These are phyloP conservation scores for Carallia brachiata DNA, from an alignment of 345 rosid species.

Conservation along the genomic window DNA sequence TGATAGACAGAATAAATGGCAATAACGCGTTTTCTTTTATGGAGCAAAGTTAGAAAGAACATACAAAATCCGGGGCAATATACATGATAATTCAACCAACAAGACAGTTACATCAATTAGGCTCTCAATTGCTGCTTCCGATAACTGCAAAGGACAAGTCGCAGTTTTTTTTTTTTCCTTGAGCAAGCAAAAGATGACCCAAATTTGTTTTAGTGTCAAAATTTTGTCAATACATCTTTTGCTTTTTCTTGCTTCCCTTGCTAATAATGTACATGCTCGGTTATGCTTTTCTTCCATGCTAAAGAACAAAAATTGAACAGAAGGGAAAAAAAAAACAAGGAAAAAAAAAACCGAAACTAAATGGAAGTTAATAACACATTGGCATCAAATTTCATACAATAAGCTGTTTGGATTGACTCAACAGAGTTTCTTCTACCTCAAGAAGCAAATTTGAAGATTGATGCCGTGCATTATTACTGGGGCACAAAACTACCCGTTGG, in stretches of 20 bases:
- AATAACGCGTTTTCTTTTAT: no score
- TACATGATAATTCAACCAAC: not conserved
- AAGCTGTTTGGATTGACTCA: constrained; percentile 1
- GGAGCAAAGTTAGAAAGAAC: not conserved
- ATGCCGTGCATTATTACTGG: not conserved
- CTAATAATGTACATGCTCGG: constrained; percentile 35
- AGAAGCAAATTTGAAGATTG: not conserved
- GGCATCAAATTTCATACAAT: constrained; percentile 7
- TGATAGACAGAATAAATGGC: no score
- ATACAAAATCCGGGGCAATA: not conserved
- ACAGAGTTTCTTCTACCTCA: not conserved
- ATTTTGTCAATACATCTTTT: constrained; percentile 26
- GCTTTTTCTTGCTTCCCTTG: constrained; percentile 25
- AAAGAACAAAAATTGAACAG: constrained; percentile 7
- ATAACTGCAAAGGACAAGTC: constrained; percentile 19
- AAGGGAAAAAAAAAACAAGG: not conserved
- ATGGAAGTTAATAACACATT: not conserved
- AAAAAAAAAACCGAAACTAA: not conserved
- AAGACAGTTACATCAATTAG: constrained; percentile 5
- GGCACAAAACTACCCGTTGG: constrained; percentile 22
- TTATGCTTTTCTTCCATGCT: constrained; percentile 19
- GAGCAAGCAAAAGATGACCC: constrained; percentile 26
- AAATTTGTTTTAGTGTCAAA: constrained; percentile 27
- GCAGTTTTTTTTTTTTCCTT: constrained; percentile 12
- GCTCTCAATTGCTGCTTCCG: constrained; percentile 14